Percentiles rank a stretch among this genome's conserved stretches.
Evolutionary conservation across 805 yeast genomes (phyloP).

Genomic region (Candida hungchunana): DNA sequence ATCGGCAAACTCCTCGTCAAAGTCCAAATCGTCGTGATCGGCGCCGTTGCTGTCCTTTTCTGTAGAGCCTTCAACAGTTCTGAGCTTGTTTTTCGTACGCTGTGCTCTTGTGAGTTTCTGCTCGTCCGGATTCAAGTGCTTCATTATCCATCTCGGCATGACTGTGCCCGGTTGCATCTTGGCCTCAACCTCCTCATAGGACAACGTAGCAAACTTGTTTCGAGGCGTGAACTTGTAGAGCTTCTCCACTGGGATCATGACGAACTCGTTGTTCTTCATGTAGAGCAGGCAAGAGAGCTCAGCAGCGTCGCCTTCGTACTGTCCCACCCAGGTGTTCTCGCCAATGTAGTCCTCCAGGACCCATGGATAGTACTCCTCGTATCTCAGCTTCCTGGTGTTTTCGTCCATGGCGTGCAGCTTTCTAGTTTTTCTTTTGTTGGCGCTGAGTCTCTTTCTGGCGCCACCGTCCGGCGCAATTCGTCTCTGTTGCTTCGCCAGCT

Average conservation of each 20-base stretch:
- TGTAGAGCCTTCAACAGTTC: constrained; percentile 43
- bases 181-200: constrained; percentile 94
- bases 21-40: constrained; percentile 90
- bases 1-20: constrained; percentile 95
- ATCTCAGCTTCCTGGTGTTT: constrained; percentile 74
- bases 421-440: constrained; percentile 72
- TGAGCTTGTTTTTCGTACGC: constrained; percentile 41
- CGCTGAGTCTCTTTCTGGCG: constrained; percentile 62
- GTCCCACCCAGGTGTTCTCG: constrained; percentile 90
- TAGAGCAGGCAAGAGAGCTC: constrained; percentile 84
- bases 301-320: constrained; percentile 83
- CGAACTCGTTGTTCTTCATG: constrained; percentile 67
- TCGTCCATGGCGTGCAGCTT: constrained; percentile 82
- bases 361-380: constrained; percentile 98
- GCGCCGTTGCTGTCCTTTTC: constrained; percentile 48
- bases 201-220: constrained; percentile 87
- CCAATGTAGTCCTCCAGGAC: constrained; percentile 96
- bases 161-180: constrained; percentile 76
- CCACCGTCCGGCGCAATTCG: constrained; percentile 92
- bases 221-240: constrained; percentile 91
- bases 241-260: constrained; percentile 92
- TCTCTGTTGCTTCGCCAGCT: constrained; percentile 37
- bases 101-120: constrained; percentile 47
- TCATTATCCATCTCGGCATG: constrained; percentile 95
- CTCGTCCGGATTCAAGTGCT: constrained; percentile 67